Conservation (phyloP, 495 filamentous ascomycete species). For the Xeromyces bisporus region DNA sequence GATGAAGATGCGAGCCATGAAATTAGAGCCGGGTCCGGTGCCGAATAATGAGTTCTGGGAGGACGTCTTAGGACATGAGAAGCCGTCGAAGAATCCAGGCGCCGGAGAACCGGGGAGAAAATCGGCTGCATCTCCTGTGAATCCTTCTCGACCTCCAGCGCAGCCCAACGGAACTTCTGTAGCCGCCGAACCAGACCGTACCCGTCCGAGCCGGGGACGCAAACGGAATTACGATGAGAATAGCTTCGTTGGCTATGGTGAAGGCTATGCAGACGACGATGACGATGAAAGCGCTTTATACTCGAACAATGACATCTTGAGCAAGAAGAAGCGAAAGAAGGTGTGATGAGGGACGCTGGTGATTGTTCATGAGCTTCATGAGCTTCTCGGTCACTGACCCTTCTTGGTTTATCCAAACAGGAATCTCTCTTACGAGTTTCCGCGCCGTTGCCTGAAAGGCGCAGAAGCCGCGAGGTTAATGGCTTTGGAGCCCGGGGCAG, state of each 20-base stretch:
- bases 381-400: conserved; percentile 3
- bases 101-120: conserved; percentile 20
- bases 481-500: conserved; percentile 34
- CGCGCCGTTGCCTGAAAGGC: conserved; percentile 26
- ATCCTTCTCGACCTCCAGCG: conserved; percentile 9
- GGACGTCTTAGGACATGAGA: conserved; percentile 41
- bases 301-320: conserved; percentile 28
- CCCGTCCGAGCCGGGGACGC: conserved; percentile 40
- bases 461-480: conserved; percentile 30
- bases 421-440: conserved; percentile 30
- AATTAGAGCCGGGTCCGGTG: conserved; percentile 37
- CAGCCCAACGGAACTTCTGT: conserved; percentile 18
- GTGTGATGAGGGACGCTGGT: conserved; percentile 17
- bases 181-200: conserved; percentile 24
- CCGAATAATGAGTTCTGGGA: conserved; percentile 43
- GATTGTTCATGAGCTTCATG: no score
- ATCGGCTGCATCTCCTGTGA: conserved; percentile 17
- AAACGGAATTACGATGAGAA: conserved; percentile 53
- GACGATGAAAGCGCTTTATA: conserved; percentile 34
- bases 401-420: conserved; percentile 8
- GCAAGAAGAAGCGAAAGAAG: conserved; percentile 37
- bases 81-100: conserved; percentile 22
- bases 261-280: conserved; percentile 45
- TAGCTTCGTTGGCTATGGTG: conserved; percentile 52
- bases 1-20: conserved; percentile 35